Evolutionary conservation across 768 basidiomycete genomes (phyloP).

Genomic region (Naganishia antarctica): DNA sequence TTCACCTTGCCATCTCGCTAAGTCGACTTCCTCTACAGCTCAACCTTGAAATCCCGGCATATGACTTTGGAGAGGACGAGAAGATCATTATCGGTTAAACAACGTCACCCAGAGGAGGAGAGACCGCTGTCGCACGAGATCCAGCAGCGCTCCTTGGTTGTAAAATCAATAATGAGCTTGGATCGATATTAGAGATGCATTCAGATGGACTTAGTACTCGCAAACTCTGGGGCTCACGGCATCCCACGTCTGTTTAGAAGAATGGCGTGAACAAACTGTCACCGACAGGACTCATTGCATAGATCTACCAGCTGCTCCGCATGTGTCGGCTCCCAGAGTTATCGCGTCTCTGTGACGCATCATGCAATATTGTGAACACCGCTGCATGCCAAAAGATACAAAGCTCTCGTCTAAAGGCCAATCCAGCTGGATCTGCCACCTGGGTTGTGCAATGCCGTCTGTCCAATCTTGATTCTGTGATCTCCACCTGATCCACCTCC

Average conservation of each 20-base stretch:
- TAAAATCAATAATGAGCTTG: constrained; percentile 20
- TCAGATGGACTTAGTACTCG: neutral
- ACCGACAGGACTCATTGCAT: too few species aligned
- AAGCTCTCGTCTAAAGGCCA: constrained; percentile 56
- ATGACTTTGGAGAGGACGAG: constrained; percentile 56
- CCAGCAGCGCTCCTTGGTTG: constrained; percentile 17
- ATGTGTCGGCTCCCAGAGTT: too few species aligned
- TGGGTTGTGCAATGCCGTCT: constrained; percentile 87
- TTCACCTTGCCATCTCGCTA: neutral
- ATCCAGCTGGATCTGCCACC: constrained; percentile 89
- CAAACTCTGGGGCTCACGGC: too few species aligned
- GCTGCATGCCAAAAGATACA: neutral
- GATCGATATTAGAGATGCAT: constrained; percentile 17
- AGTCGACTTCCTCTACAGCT: constrained; percentile 54
- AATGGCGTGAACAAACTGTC: too few species aligned
- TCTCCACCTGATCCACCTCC: constrained; percentile 30
- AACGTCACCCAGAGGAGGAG: constrained; percentile 3
- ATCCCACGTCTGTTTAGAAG: too few species aligned
- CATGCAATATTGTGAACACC: neutral
- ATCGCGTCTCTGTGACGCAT: neutral
- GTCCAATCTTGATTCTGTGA: constrained; percentile 74
- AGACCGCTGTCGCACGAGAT: neutral
- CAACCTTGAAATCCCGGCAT: constrained; percentile 82
- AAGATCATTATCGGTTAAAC: constrained; percentile 79
- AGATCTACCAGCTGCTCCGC: too few species aligned